A percentile compares a stretch with the other conserved stretches of the same genome.
phyloP scores from a whole-genome alignment of 331 rosid species.

The Malus hybrid region DNA sequence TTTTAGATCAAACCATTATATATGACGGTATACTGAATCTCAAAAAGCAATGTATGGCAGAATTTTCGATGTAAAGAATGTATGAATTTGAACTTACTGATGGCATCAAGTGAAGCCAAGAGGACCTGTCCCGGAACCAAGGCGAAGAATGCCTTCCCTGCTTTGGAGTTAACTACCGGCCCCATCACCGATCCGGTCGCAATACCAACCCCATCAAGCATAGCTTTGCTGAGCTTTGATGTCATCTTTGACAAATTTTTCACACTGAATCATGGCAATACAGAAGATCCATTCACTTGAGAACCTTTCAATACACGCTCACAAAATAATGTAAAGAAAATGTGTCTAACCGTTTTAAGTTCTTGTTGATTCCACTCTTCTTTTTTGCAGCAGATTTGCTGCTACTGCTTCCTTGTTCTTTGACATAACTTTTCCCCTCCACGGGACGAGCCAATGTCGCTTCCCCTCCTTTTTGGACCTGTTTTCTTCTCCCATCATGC shows the following conservation, averaged over 20 bases:
- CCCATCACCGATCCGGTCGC: slow-evolving; percentile 62
- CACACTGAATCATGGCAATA: slow-evolving; percentile 27
- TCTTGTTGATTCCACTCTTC: slow-evolving; percentile 50
- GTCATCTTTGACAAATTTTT: slow-evolving; percentile 65
- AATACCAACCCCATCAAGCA: slow-evolving; percentile 70
- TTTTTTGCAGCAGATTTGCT: slow-evolving; percentile 17
- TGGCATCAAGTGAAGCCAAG: slow-evolving; percentile 88
- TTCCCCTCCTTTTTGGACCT: slow-evolving; percentile 91
- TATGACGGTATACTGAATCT: too few species aligned
- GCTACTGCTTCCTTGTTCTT: slow-evolving; percentile 18
- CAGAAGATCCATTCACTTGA: background rate
- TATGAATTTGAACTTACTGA: slow-evolving; percentile 56
- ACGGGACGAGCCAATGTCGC: slow-evolving; percentile 38
- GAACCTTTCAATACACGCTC: slow-evolving; percentile 1
- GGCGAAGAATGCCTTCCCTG: slow-evolving; percentile 64
- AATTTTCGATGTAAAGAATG: background rate
- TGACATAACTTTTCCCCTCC: slow-evolving; percentile 21
- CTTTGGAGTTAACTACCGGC: slow-evolving; percentile 64
- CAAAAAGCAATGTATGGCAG: too few species aligned
- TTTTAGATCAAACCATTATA: too few species aligned
- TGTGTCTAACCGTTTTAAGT: slow-evolving; percentile 55
- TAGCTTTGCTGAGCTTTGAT: slow-evolving; percentile 54
- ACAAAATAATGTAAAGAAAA: background rate
- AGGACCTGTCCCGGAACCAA: slow-evolving; percentile 90
- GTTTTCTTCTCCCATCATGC: slow-evolving; percentile 1